These are phyloP conservation scores for Rhizopus delemar DNA, from an alignment of 371 early-diverging fungal genomes.

Conservation along the genomic window DNA sequence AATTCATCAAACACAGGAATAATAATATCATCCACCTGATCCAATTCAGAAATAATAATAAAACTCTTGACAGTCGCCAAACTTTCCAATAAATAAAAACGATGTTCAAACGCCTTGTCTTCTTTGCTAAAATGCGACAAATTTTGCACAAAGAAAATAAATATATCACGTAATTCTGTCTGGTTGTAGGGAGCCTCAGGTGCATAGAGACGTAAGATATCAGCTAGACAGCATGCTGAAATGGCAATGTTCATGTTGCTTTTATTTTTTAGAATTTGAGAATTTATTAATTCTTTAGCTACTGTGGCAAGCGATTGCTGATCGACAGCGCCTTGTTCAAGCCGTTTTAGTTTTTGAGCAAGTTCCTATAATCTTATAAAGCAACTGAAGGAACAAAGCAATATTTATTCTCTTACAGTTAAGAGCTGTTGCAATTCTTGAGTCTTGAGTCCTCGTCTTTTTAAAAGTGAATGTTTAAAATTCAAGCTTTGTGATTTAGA, in stretches of 20 bases:
- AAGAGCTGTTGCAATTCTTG: slow-evolving; percentile 21
- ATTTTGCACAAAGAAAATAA: slow-evolving; percentile 77
- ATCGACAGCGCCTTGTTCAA: slow-evolving; percentile 39
- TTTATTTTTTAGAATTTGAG: slow-evolving; percentile 71
- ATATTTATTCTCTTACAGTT: slow-evolving; percentile 13
- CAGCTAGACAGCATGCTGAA: slow-evolving; percentile 88
- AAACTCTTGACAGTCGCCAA: slow-evolving; percentile 84
- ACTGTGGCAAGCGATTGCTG: slow-evolving; percentile 60
- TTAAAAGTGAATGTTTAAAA: slow-evolving; percentile 17
- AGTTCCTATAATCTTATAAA: slow-evolving; percentile 22
- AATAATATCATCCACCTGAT: slow-evolving; percentile 29
- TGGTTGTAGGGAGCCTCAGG: slow-evolving; percentile 88
- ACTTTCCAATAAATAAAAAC: slow-evolving; percentile 85
- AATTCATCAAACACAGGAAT: slow-evolving; percentile 22
- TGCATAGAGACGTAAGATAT: slow-evolving; percentile 87
- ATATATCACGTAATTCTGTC: slow-evolving; percentile 71
- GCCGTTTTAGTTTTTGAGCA: slow-evolving; percentile 28
- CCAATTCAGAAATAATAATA: slow-evolving; percentile 62
- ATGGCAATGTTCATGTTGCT: slow-evolving; percentile 78
- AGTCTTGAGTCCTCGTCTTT: slow-evolving; percentile 16
- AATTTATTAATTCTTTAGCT: slow-evolving; percentile 67
- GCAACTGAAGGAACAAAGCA: too few relatives aligned
- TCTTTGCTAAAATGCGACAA: slow-evolving; percentile 60
- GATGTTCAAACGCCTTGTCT: slow-evolving; percentile 58
- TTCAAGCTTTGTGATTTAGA: neutral